Evolutionary conservation across 2,329 filamentous ascomycete genomes (phyloP).

Genomic region (Kalaharituber pfeilii): DNA sequence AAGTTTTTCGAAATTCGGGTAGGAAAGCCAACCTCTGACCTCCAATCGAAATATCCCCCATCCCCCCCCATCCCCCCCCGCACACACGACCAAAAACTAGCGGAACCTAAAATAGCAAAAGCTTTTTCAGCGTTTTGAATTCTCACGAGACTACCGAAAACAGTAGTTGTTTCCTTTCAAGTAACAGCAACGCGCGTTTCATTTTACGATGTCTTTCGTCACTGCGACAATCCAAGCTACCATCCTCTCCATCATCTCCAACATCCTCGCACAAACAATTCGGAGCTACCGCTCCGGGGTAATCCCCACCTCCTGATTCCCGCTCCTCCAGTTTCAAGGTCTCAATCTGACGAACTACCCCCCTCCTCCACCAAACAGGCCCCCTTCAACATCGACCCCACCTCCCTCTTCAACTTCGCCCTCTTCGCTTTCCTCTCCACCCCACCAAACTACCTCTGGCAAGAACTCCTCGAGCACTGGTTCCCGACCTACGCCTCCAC

Average conservation of each 20-base stretch:
- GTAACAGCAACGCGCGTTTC: constrained; percentile 23
- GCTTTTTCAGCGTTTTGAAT: not conserved
- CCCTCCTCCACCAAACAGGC: constrained; percentile 21
- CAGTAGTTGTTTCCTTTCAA: not conserved
- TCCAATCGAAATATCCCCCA: not conserved
- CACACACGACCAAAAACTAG: too few relatives aligned
- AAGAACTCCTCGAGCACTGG: constrained; percentile 36
- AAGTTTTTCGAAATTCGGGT: too few relatives aligned
- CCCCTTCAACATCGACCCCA: constrained; percentile 32
- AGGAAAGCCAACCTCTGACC: not conserved
- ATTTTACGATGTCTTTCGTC: too few relatives aligned
- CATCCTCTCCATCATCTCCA: constrained; percentile 36
- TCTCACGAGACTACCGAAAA: not conserved
- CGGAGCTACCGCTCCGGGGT: constrained; percentile 34
- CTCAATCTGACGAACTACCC: not conserved
- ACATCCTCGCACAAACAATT: constrained; percentile 39
- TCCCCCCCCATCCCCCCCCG: not conserved
- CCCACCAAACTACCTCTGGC: constrained; percentile 43
- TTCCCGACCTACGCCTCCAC: constrained; percentile 32
- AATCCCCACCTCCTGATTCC: not conserved
- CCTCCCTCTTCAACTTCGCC: constrained; percentile 38
- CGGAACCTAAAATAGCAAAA: too few relatives aligned
- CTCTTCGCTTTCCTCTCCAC: constrained; percentile 37
- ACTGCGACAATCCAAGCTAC: constrained; percentile 38
- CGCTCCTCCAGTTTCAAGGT: not conserved